phyloP scores from a whole-genome alignment of 805 yeast genomes.

The Metschnikowia picachoensis region DNA sequence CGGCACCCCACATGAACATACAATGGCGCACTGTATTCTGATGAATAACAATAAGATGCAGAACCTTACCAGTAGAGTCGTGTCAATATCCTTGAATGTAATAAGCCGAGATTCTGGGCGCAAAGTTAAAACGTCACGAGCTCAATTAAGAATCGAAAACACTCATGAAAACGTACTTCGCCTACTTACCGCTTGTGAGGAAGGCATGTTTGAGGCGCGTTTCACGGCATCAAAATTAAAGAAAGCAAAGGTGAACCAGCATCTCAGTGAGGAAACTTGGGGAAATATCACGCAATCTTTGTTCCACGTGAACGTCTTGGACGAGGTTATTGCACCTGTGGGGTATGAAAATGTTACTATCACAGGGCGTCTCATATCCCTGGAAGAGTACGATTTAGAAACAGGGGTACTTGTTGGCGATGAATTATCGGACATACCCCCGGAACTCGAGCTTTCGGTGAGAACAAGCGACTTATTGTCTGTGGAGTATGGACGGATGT shows the following conservation, averaged over 20 bases:
- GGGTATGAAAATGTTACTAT: constrained; percentile 15
- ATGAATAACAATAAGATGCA: background rate
- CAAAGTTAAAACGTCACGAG: constrained; percentile 8
- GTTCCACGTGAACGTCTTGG: constrained; percentile 12
- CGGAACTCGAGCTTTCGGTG: constrained; percentile 12
- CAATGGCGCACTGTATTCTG: background rate
- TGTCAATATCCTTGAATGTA: constrained; percentile 9
- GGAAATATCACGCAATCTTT: constrained; percentile 13
- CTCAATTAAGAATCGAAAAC: constrained; percentile 6
- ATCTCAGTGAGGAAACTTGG: constrained; percentile 19
- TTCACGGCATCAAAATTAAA: constrained; percentile 6
- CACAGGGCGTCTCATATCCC: constrained; percentile 23
- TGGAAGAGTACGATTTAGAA: constrained; percentile 21
- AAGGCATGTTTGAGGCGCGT: constrained; percentile 15
- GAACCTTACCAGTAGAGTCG: background rate
- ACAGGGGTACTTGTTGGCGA: constrained; percentile 24
- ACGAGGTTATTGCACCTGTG: constrained; percentile 1
- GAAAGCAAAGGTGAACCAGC: constrained; percentile 9
- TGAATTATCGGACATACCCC: constrained; percentile 14
- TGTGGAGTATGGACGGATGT: constrained; percentile 12
- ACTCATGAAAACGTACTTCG: background rate
- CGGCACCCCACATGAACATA: background rate
- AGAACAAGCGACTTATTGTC: constrained; percentile 11
- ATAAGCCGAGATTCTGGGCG: constrained; percentile 3
- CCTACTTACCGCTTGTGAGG: constrained; percentile 18